Percentiles rank a stretch among this genome's conserved stretches.
These are phyloP conservation scores for Scheffersomyces spartinae DNA, from an alignment of 805 yeast genomes.

Conservation along the genomic window DNA sequence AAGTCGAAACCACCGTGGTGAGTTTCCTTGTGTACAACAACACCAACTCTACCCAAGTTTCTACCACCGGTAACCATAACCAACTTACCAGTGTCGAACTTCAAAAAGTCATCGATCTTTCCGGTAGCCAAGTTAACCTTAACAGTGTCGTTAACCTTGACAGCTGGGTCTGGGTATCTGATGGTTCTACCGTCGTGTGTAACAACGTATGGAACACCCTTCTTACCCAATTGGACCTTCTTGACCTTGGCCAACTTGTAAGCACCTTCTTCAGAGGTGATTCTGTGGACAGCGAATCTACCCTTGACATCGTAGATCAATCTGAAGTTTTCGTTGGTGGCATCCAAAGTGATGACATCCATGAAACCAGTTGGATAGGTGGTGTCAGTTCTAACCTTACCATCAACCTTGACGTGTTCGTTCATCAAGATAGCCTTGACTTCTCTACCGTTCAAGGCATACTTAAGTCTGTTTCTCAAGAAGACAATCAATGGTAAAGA, in stretches of 20 bases:
- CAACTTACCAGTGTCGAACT: constrained; percentile 28
- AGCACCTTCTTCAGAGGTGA: constrained; percentile 16
- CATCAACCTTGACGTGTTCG: constrained; percentile 22
- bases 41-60: constrained; percentile 33
- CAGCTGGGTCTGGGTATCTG: constrained; percentile 16
- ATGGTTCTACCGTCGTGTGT: constrained; percentile 18
- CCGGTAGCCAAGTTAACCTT: constrained; percentile 16
- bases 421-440: constrained; percentile 23
- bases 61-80: constrained; percentile 34
- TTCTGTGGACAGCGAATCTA: constrained; percentile 18
- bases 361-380: constrained; percentile 22
- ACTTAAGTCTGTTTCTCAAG: constrained; percentile 24
- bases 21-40: constrained; percentile 29
- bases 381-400: constrained; percentile 22
- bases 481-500: constrained; percentile 20
- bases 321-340: constrained; percentile 20
- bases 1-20: constrained; percentile 34
- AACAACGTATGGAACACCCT: constrained; percentile 15
- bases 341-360: constrained; percentile 20
- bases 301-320: constrained; percentile 18
- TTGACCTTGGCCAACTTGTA: constrained; percentile 16
- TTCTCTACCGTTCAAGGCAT: constrained; percentile 23
- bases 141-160: constrained; percentile 14
- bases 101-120: constrained; percentile 20
- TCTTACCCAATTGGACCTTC: constrained; percentile 15